Evolutionary conservation across 345 rosid species (phyloP).

Genomic region (Acer saccharum): DNA sequence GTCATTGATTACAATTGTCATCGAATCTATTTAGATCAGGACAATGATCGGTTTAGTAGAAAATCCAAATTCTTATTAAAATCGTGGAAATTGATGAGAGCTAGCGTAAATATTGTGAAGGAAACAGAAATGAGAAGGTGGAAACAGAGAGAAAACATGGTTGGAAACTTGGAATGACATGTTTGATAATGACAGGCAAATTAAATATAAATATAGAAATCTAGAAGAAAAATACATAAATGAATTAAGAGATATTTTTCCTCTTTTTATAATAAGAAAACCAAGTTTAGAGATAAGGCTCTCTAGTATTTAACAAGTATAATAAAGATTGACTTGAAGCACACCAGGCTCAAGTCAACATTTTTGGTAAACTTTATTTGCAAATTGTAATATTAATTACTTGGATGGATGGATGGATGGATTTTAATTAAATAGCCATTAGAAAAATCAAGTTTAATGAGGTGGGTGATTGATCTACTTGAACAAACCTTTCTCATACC

Average conservation of each 20-base stretch:
- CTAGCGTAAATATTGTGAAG: background rate
- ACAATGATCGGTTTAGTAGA: no score
- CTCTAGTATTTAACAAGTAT: background rate
- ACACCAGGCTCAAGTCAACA: constrained; percentile 22
- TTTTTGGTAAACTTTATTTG: constrained; percentile 15
- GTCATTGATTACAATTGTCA: no score
- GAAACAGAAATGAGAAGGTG: no score
- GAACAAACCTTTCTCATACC: background rate
- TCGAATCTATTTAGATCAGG: no score
- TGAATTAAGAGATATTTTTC: background rate
- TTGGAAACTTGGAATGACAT: background rate
- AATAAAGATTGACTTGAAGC: constrained; percentile 6
- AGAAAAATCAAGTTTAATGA: background rate
- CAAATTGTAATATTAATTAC: constrained; percentile 23
- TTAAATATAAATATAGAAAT: background rate
- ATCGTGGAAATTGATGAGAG: background rate
- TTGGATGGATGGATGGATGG: constrained; percentile 9
- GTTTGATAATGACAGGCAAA: constrained; percentile 2
- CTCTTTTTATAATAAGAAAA: background rate
- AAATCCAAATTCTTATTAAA: no score
- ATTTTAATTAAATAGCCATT: background rate
- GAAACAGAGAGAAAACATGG: background rate
- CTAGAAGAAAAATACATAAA: background rate
- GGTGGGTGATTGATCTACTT: background rate
- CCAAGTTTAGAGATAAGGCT: background rate